Base-by-base conservation (phyloP, 169 alveolate genomes). In the Fabrea salina region DNA sequence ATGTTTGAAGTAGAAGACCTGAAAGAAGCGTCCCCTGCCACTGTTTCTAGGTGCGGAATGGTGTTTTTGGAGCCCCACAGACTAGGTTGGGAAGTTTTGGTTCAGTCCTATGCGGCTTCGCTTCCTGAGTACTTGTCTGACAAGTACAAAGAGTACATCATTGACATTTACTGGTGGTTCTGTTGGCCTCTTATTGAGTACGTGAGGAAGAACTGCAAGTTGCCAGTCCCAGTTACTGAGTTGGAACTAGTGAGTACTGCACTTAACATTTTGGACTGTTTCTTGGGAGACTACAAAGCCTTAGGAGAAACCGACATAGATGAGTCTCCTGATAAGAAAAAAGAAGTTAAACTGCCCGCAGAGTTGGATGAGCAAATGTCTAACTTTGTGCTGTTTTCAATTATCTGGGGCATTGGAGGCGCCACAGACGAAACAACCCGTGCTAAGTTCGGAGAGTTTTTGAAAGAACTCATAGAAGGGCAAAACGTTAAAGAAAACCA, bases 31-130 rank as follows among this genome's bases (percentile, higher is more conserved):
- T 90, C 96, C 1, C 96, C 96, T 5, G 97, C 97, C 7, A 94
- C 97, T 32, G 97, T 94, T n/a, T 85, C 94, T 47, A 84, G 97
- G 35, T 92, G 95, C 64, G 97, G 97, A 41, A 92, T 94, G 94
- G 96, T 94, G 11, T 91, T 86, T 87, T 83, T 94, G 90, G 97
- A 94, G 72, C 97, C 97, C 16, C 84, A 89, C 44, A 16, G 75
- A 66, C 53, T 94, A 13, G 93, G 95, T 3, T 89, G 95, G 13
- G 47, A 85, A 67, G 70, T 49, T 49, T 50, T 49, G 1, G 16
- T 49, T 11, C 27, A 49, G 8, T 41, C 61, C 19, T 67, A 67
- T 35, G n/a, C 44, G 16, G 61, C 39, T 2, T n/a, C 35, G 35
- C 56, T 67, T n/a, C 56, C 56, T 67, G n/a, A 67, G 1, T 67